Evolutionary conservation across 2,329 filamentous ascomycete species (phyloP), one percentile per base, ranked within the genome.

Genomic region (Apiospora saccharicola): DNA sequence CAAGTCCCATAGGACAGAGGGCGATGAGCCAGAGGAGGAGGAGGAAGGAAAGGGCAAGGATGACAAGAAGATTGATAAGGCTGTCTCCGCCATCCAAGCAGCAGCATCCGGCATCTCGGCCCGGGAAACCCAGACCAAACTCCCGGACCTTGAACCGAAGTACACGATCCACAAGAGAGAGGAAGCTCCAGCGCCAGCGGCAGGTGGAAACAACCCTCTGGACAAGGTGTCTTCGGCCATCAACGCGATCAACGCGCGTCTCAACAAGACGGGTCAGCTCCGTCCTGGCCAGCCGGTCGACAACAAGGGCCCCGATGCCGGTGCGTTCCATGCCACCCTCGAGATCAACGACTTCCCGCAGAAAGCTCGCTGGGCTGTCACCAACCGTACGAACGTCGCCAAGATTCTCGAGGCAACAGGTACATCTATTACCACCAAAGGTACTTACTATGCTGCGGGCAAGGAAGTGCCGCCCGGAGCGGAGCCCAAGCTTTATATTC

Each of bases 301-400:
- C 85, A 99, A 99, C 85, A 98, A 98, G 83, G 96, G 96, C 0
- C 96, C 96, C 0, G 96, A 99, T 82, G 96, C 96, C 3, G 96
- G 96, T 70, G 95, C 95, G 0, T 99, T 95, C 88, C 96, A 99
- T 82, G 95, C 96, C 22, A 98, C 96, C 4, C 88, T 99, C 74
- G 96, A 98, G 83, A 99, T 99, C 89, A 99, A 99, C 83, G 96
- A 99, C 83, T 98, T 98, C 83, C 96, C 96, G 46, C 96, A 99
- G 82, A 98, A 98, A 87, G 96, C 96, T 75, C 91, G 96, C 77
- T 99, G 96, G 96, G 96, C 95, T 14, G 96, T 99, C 84, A 99
- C 96, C 51, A 99, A 99, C 82, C 91, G 96, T 75, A 98, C 96
- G 47, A 99, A 99, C 79, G 96, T 99, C 72, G 95, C 96, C 77